Percentiles rank a stretch among this genome's conserved stretches.
Evolutionary conservation across 305 asterid genomes (phyloP).

Genomic region (Fraxinus xanthoxyloides): DNA sequence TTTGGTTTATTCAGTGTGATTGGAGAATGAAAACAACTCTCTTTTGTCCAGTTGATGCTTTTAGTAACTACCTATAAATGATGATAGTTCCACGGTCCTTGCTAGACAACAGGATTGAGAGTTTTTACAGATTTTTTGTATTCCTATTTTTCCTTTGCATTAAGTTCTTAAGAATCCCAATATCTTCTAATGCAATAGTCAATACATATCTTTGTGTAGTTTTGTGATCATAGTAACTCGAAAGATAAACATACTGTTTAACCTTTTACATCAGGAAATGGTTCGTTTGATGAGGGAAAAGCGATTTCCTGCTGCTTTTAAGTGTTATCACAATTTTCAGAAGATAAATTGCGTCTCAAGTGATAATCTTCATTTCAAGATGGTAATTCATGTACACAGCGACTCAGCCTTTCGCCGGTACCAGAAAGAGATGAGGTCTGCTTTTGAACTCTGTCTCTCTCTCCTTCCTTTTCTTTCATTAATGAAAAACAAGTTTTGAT

Average conservation of each 20-base stretch:
- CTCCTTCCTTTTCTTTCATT: constrained; percentile 7
- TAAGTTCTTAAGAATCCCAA: constrained; percentile 5
- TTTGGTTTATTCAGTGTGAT: constrained; percentile 1
- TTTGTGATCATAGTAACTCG: background rate
- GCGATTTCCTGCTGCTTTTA: constrained; percentile 77
- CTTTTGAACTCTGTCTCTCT: constrained; percentile 15
- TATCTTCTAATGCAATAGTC: constrained; percentile 6
- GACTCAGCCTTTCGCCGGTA: constrained; percentile 91
- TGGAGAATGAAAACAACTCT: constrained; percentile 3
- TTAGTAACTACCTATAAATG: constrained; percentile 11
- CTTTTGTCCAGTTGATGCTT: constrained; percentile 17
- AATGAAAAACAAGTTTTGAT: constrained; percentile 14
- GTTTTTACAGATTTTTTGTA: background rate
- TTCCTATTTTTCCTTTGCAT: background rate
- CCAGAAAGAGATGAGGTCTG: constrained; percentile 96
- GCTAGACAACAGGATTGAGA: constrained; percentile 18
- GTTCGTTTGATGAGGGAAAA: constrained; percentile 76
- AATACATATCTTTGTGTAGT: background rate
- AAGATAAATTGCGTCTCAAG: constrained; percentile 55
- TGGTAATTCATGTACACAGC: constrained; percentile 93
- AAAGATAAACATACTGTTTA: background rate
- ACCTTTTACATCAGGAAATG: constrained; percentile 69
- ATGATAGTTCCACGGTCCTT: constrained; percentile 4
- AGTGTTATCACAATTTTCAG: constrained; percentile 80
- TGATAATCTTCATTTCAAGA: constrained; percentile 80